Base-by-base conservation (phyloP, 257 asterid species). In the Solanum neorickii region DNA sequence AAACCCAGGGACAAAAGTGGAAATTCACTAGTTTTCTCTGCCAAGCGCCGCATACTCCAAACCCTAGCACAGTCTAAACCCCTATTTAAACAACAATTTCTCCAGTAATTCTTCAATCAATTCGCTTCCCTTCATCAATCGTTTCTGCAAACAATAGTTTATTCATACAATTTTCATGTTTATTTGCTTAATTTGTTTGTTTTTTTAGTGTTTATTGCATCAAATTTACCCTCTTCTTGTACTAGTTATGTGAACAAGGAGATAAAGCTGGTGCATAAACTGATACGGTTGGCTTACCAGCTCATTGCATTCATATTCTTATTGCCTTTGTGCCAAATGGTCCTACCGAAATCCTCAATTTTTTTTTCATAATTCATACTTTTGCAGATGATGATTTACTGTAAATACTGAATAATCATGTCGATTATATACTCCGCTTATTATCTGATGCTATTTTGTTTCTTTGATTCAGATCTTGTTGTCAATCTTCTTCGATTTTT, bases 171-270 rank as follows among this genome's bases (percentile, higher is more conserved):
- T 52, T 52, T 68, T 5, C 37, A 6, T 27, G 10, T 8, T 1
- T 23, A 9, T 1, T 72, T 20, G 5, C n/a, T 16, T 52, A 16
- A 6, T 52, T 18, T 52, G 3, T 52, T 18, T 52, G 5, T 1
- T 37, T 41, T n/a, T 52, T 56, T 9, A 8, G 70, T 33, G 31
- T 83, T 49, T 72, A n/a, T 88, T 89, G 98, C 98, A 94, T 93
- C 98, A 91, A 93, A 74, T 94, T 96, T 94, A 91, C 94, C 94
- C 91, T 91, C 96, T 93, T 91, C 96, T 92, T 89, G 94, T 86
- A 69, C 73, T 66, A 23, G 31, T 62, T 18, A n/a, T 60, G 88
- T 84, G 88, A 91, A 60, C 96, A 87, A 86, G 97, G 97, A 87
- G 97, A 90, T 94, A 92, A 87, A 94, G 89, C 94, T 62, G 98